Conservation (phyloP, 306 rosid species). For the Styphnolobium japonicum region DNA sequence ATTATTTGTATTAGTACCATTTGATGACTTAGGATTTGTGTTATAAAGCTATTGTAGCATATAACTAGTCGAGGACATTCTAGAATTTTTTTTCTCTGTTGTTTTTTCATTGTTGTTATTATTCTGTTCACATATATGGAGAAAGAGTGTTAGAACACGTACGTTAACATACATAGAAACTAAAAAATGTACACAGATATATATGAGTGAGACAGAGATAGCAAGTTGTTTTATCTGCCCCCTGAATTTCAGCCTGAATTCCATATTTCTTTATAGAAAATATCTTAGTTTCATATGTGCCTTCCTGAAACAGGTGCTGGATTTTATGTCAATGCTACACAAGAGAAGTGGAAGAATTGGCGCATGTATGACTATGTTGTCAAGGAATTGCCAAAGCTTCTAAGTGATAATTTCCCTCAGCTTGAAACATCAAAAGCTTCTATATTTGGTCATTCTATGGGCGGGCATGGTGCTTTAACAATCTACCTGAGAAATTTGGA, state of each 20-base stretch:
- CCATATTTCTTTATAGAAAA: slow-evolving; percentile 1
- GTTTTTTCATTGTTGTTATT: too few relatives aligned
- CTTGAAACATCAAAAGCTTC: slow-evolving; percentile 83
- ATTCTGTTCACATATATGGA: too few relatives aligned
- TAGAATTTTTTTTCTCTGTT: too few relatives aligned
- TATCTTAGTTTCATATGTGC: slow-evolving; percentile 4
- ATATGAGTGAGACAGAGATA: background rate
- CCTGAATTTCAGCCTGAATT: background rate
- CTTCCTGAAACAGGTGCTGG: slow-evolving; percentile 73
- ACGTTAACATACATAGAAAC: background rate
- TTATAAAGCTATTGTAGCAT: too few relatives aligned
- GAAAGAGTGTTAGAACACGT: too few relatives aligned
- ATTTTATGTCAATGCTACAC: slow-evolving; percentile 90
- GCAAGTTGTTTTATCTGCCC: background rate
- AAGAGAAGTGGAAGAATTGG: slow-evolving; percentile 99
- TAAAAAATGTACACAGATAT: background rate
- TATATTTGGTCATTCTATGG: slow-evolving; percentile 95
- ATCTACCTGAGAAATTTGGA: slow-evolving; percentile 79
- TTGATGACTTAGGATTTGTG: too few relatives aligned
- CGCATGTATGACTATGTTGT: slow-evolving; percentile 94
- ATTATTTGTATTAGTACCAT: too few relatives aligned
- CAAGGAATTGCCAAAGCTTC: slow-evolving; percentile 79
- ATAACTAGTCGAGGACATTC: too few relatives aligned
- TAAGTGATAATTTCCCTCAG: slow-evolving; percentile 69
- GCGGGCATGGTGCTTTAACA: slow-evolving; percentile 94